Evolutionary conservation across 1,284 basidiomycete species (phyloP), one percentile per base, ranked within the genome.

Genomic region (Pseudozyma thailandica): DNA sequence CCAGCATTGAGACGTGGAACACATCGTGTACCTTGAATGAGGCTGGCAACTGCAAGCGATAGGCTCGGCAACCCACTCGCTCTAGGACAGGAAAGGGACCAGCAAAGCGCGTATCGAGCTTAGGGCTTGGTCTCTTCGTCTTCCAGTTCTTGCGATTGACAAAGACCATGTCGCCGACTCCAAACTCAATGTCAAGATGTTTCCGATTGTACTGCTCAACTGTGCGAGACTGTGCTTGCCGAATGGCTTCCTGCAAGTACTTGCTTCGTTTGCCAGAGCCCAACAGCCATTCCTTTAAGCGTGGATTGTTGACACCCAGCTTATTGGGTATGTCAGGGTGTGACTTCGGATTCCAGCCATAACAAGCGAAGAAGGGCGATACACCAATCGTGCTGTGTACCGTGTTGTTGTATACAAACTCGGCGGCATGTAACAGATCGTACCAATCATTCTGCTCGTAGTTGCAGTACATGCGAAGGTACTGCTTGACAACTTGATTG

Each of bases 401-500:
- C 4, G 47, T 28, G n/a, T 49, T 49, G 16, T 49, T 49, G 25
- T 49, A 49, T 20, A 49, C 35, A 18, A 49, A 49, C 35, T 25
- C 25, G 5, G 35, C 47, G 6, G 28, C 39, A 3, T 23, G 23
- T 15, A 49, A 16, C 23, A 37, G 25, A 2, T 15, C 18, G 7
- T 15, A 7, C 47, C 72, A 74, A 13, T 60, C 28, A 30, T 55
- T 42, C 23, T 74, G 73, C n/a, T 45, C 21, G 28, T 63, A 63
- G 23, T 55, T 59, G 47, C n/a, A n/a, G n/a, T n/a, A n/a, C n/a
- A n/a, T n/a, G n/a, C n/a, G n/a, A n/a, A n/a, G n/a, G n/a, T n/a
- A 83, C 21, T 66, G 53, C 18, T 77, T 74, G 3, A 88, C 61
- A 0, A 70, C 78, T 57, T 86, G 85, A 62, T 87, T 87, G 13